Evolutionary conservation across 163 green algal genomes (phyloP).

Genomic region (Coccomyxa subellipsoidea): DNA sequence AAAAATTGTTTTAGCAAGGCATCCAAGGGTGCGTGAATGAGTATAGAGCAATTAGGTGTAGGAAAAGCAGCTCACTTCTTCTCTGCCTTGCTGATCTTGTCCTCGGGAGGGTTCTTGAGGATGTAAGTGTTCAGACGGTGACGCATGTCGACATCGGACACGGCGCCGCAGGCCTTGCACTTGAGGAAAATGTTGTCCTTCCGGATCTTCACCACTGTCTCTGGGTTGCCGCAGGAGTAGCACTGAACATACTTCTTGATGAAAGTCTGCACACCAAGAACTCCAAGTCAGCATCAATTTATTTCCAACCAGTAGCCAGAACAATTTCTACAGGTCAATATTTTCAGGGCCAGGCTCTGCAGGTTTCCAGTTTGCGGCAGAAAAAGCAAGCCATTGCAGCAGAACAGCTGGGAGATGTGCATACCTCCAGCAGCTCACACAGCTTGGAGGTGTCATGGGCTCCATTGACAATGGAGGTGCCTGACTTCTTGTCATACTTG

Average conservation of each 20-base stretch:
- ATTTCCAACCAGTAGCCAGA: no score
- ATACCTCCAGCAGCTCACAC: slow-evolving; percentile 85
- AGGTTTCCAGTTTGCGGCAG: no score
- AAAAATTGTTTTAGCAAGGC: no score
- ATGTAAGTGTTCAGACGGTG: slow-evolving; percentile 99
- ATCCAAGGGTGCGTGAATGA: no score
- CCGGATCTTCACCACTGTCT: slow-evolving; percentile 85
- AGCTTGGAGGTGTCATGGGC: slow-evolving; percentile 68
- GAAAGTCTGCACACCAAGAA: slow-evolving; percentile 50
- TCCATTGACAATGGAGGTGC: slow-evolving; percentile 97
- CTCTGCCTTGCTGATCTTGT: slow-evolving; percentile 90
- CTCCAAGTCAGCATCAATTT: neutral
- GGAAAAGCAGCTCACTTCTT: slow-evolving; percentile 56
- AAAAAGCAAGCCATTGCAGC: no score
- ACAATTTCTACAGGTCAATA: no score
- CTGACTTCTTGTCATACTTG: slow-evolving; percentile 90
- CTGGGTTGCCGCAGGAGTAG: slow-evolving; percentile 96
- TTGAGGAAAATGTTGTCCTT: slow-evolving; percentile 89
- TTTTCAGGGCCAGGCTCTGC: no score
- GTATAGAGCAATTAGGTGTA: no score
- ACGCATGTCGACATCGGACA: slow-evolving; percentile 89
- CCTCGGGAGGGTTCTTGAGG: slow-evolving; percentile 96
- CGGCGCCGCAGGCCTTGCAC: slow-evolving; percentile 85
- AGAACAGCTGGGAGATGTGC: neutral
- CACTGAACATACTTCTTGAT: slow-evolving; percentile 96